Base-by-base conservation (phyloP, 768 basidiomycete species). In the Zangia roseola region DNA sequence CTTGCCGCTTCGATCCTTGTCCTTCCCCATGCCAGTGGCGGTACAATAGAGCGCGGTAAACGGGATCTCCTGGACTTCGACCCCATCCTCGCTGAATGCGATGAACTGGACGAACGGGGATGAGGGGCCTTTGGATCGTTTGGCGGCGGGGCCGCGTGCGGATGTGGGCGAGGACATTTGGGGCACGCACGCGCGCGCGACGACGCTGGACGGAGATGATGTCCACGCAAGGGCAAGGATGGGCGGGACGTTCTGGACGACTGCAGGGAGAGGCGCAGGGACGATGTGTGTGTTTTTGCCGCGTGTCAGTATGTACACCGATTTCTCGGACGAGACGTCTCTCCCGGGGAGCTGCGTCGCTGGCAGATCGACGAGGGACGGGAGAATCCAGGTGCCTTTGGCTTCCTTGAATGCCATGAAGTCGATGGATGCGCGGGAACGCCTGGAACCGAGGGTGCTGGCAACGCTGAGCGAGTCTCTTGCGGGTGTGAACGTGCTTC, bases 41-140 rank as follows among this genome's bases (percentile, higher is more conserved):
- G 35, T 20, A 45, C 57, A 49, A 14, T 62, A 53, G 38, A 88
- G 63, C 46, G 76, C 75, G 10, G 77, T 64, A 10, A 89, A 64
- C 1, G 79, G 66, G 25, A 85, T 62, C 65, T 93, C 91, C 52
- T 86, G 82, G 3, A 83, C 78, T 61, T 93, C 90, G 14, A 93
- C 56, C 10, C 89, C 89, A 47, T 81, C 76, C 45, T 85, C 83
- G 20, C 82, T 75, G 43, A 91, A 79, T 16, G 80, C 83, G 39
- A 87, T 70, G 30, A 91, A 64, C 61, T 93, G 91, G 38, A 93
- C 66, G 56, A 80, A 76, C 9, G 79, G 76, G 2, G 58, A 42
- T 13, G 59, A n/a, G 26, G 20, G 28, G 1, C 31, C 4, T 23
- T 24, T 43, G 46, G 35, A 14, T 14, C 30, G 30, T 14, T 14